Conservation (phyloP, 2,329 filamentous ascomycete species). For the Cucurbitaria berberidis region DNA sequence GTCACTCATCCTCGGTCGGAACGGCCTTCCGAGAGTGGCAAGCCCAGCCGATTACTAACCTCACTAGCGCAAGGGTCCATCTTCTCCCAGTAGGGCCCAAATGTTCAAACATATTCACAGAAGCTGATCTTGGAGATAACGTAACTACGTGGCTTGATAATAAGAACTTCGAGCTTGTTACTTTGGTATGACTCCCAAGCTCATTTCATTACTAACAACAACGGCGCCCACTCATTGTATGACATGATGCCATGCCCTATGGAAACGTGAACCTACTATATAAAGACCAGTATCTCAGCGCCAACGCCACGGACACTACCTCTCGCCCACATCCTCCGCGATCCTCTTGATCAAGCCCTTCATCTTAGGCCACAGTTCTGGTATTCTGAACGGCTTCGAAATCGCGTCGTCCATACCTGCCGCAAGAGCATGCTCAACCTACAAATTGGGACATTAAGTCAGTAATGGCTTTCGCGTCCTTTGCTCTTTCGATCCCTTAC, state of each 20-base stretch:
- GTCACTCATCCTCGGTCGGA: constrained; percentile 15
- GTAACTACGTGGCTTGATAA: no score
- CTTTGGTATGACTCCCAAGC: no score
- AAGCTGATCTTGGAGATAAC: no score
- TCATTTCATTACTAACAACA: not conserved
- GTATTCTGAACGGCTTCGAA: constrained; percentile 33
- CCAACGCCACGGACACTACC: not conserved
- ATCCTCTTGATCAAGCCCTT: constrained; percentile 12
- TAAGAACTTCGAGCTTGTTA: not conserved
- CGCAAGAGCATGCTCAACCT: constrained; percentile 31
- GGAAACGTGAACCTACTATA: not conserved
- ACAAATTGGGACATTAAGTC: not conserved
- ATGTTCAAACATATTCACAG: no score
- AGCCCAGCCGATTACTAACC: not conserved
- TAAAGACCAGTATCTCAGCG: no score
- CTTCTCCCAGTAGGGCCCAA: no score
- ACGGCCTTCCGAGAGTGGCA: constrained; percentile 15
- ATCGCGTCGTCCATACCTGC: constrained; percentile 44
- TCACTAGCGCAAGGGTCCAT: not conserved
- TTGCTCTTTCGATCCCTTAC: not conserved
- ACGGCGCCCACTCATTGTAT: not conserved
- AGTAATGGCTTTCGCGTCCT: not conserved
- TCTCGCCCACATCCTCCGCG: not conserved
- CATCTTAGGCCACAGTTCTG: constrained; percentile 31
- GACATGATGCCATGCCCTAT: not conserved